These are phyloP conservation scores for Penstemon newberryi DNA, from an alignment of 257 asterid genomes.

Conservation along the genomic window DNA sequence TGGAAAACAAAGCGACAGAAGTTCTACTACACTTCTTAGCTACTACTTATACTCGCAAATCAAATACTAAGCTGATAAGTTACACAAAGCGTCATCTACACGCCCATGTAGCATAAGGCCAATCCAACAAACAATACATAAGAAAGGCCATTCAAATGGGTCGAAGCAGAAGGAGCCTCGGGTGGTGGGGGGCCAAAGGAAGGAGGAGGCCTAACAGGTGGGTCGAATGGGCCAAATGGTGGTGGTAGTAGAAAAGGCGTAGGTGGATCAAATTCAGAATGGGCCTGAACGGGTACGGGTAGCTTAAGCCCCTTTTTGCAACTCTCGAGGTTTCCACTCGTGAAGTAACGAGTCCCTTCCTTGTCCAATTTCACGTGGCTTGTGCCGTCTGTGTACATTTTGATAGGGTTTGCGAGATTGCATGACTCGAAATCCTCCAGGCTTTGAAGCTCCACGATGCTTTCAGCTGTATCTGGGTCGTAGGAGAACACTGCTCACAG, in stretches of 20 bases:
- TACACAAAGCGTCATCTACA: too few relatives aligned
- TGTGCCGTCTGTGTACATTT: conserved; percentile 41
- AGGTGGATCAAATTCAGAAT: background rate
- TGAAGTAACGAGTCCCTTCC: conserved; percentile 61
- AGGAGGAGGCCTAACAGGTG: background rate
- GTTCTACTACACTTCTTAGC: too few relatives aligned
- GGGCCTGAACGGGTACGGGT: conserved; percentile 41
- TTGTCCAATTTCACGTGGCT: conserved; percentile 45
- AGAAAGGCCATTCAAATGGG: conserved; percentile 12
- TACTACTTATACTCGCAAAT: too few relatives aligned
- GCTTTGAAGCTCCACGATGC: conserved; percentile 48
- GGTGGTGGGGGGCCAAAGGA: conserved; percentile 23
- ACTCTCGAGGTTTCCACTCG: conserved; percentile 46
- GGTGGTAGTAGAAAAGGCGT: background rate
- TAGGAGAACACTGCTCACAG: conserved; percentile 48
- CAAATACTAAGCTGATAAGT: too few relatives aligned
- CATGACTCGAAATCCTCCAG: conserved; percentile 51
- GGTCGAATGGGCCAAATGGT: background rate
- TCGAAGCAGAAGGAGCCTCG: conserved; percentile 27
- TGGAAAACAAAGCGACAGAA: too few relatives aligned
- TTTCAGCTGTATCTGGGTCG: conserved; percentile 37
- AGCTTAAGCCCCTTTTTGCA: conserved; percentile 68
- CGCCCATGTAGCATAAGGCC: conserved; percentile 18
- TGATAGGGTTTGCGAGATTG: conserved; percentile 58
- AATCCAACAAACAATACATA: conserved; percentile 23